Evolutionary conservation across 805 yeast species (phyloP).

Genomic region (Saturnispora galanensis): DNA sequence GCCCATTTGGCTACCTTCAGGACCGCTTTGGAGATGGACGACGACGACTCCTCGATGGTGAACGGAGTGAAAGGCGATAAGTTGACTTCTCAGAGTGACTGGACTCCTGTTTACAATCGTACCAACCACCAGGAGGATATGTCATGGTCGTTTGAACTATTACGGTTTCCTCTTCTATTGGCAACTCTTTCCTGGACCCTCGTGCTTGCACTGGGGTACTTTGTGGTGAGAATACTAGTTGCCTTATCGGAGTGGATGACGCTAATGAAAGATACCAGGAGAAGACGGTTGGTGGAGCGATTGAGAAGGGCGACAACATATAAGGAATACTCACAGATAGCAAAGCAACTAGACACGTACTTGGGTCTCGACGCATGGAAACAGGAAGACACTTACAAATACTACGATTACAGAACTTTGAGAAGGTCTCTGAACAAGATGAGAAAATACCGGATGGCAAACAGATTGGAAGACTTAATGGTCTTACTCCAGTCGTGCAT

Average conservation of each 20-base stretch:
- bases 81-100: constrained; percentile 35
- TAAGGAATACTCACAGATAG: constrained; percentile 53
- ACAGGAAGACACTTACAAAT: constrained; percentile 46
- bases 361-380: constrained; percentile 60
- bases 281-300: constrained; percentile 38
- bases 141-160: constrained; percentile 32
- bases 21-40: constrained; percentile 29
- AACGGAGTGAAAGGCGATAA: constrained; percentile 4
- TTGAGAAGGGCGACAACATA: constrained; percentile 42
- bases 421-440: constrained; percentile 37
- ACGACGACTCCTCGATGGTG: constrained; percentile 9
- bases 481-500: constrained; percentile 54
- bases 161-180: constrained; percentile 58
- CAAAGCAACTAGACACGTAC: constrained; percentile 45
- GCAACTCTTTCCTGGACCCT: constrained; percentile 45
- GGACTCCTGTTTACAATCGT: constrained; percentile 34
- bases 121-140: constrained; percentile 15
- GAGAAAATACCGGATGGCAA: constrained; percentile 23
- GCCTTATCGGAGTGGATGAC: constrained; percentile 46
- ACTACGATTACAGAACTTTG: constrained; percentile 59
- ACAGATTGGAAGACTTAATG: constrained; percentile 38
- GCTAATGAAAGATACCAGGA: constrained; percentile 51
- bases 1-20: constrained; percentile 28
- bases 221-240: constrained; percentile 47
- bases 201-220: constrained; percentile 39